Conservation (phyloP, 768 basidiomycete species). For the Pholiota molesta region DNA sequence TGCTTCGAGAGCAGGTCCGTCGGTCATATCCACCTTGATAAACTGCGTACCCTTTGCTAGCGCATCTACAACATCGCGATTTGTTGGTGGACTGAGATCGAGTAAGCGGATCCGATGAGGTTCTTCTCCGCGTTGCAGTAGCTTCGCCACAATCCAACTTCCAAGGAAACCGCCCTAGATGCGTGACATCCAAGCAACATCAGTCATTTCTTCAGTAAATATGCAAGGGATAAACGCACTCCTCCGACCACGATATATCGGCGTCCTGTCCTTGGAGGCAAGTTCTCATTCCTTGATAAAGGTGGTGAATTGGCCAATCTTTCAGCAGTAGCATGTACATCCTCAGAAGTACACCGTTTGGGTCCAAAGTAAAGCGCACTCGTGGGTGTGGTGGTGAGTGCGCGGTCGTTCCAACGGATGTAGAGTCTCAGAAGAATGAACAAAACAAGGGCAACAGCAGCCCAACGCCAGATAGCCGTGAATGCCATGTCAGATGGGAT, state of each 20-base stretch:
- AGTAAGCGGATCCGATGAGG: constrained; percentile 64
- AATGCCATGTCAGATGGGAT: neutral
- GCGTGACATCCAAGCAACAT: no score
- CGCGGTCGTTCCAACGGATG: constrained; percentile 51
- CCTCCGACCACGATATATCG: constrained; percentile 80
- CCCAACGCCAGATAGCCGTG: constrained; percentile 12
- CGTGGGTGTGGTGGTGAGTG: constrained; percentile 51
- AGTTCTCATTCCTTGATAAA: constrained; percentile 41
- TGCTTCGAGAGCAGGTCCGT: constrained; percentile 51
- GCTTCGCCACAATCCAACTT: constrained; percentile 74
- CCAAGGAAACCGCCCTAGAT: constrained; percentile 73
- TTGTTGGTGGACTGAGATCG: constrained; percentile 65
- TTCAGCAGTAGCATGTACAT: constrained; percentile 40
- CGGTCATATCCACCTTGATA: constrained; percentile 59
- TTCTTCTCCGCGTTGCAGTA: constrained; percentile 73
- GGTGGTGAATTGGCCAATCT: constrained; percentile 35
- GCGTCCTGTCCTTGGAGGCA: constrained; percentile 72
- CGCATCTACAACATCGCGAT: constrained; percentile 55
- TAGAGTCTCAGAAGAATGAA: constrained; percentile 31
- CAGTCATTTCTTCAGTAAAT: neutral
- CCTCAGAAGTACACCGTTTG: constrained; percentile 47
- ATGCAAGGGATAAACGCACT: constrained; percentile 39
- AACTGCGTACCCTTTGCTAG: constrained; percentile 57
- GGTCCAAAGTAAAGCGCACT: constrained; percentile 54
- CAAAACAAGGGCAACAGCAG: constrained; percentile 7